Percentiles rank a stretch among this genome's conserved stretches.
Evolutionary conservation across 768 basidiomycete genomes (phyloP).

Genomic region (Termitomyces sp.): DNA sequence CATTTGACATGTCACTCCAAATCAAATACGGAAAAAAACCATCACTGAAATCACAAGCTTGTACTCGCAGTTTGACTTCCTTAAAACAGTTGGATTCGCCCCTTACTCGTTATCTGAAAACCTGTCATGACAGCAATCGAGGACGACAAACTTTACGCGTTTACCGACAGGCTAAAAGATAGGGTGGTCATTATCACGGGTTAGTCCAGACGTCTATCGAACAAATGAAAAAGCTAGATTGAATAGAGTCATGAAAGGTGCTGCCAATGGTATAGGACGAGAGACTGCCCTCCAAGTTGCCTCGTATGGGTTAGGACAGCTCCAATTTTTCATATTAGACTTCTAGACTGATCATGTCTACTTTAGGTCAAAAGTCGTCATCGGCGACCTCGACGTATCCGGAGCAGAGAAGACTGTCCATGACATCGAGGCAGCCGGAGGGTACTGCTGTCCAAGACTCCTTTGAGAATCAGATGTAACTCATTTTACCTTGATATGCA

Average conservation of each 20-base stretch:
- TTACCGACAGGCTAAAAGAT: conserved; percentile 34
- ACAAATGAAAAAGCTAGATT: background rate
- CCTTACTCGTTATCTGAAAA: background rate
- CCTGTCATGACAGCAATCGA: conserved; percentile 36
- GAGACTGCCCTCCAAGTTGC: conserved; percentile 48
- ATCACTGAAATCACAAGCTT: conserved; percentile 3
- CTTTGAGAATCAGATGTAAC: background rate
- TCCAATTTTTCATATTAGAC: background rate
- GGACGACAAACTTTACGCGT: conserved; percentile 39
- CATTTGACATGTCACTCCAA: background rate
- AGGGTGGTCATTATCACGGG: conserved; percentile 53
- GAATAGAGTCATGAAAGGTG: conserved; percentile 26
- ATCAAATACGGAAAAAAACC: background rate
- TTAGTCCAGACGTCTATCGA: conserved; percentile 9
- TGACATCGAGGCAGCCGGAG: conserved; percentile 35
- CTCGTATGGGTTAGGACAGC: conserved; percentile 36
- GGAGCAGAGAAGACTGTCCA: conserved; percentile 34
- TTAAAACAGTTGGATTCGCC: background rate
- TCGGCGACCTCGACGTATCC: conserved; percentile 43
- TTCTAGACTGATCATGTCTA: background rate
- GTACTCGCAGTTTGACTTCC: background rate
- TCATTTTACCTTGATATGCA: conserved; percentile 15
- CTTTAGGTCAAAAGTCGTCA: conserved; percentile 45
- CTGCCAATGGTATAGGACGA: conserved; percentile 49
- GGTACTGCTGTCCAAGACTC: conserved; percentile 26